phyloP scores from a whole-genome alignment of 331 rosid species.

The Quercus phellos region DNA sequence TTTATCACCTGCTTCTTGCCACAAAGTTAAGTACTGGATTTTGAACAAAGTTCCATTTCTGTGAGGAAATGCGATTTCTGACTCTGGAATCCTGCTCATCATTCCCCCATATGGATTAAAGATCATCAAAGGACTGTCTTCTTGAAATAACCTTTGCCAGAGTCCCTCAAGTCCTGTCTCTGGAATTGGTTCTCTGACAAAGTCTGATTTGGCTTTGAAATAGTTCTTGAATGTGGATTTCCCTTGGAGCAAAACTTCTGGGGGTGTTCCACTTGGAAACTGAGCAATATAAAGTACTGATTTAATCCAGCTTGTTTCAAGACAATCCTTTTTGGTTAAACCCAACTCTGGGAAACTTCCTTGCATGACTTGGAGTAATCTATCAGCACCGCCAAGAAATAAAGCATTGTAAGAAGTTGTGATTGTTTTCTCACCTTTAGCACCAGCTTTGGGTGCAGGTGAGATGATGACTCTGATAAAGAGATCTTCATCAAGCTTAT shows the following conservation, averaged over 20 bases:
- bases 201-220: constrained; percentile 93
- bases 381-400: constrained; percentile 56
- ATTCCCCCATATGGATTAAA: constrained; percentile 80
- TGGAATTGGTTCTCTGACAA: constrained; percentile 57
- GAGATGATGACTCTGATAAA: constrained; percentile 63
- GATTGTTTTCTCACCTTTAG: constrained; percentile 41
- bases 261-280: constrained; percentile 43
- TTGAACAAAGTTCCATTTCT: constrained; percentile 65
- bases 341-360: constrained; percentile 68
- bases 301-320: constrained; percentile 68
- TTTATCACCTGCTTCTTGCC: constrained; percentile 42
- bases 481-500: constrained; percentile 57
- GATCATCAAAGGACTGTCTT: constrained; percentile 44
- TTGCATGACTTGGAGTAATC: constrained; percentile 47
- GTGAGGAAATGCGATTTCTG: constrained; percentile 71
- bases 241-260: constrained; percentile 57
- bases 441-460: constrained; percentile 4
- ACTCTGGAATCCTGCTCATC: constrained; percentile 62
- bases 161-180: constrained; percentile 56
- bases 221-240: constrained; percentile 51
- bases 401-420: constrained; percentile 47
- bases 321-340: constrained; percentile 45
- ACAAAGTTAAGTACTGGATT: constrained; percentile 48
- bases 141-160: constrained; percentile 55
- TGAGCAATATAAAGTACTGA: constrained; percentile 63